A percentile compares a stretch with the other conserved stretches of the same genome.
Evolutionary conservation across 1,139 yeast species (phyloP).

Genomic region (Yamadazyma spencermartinsiae): DNA sequence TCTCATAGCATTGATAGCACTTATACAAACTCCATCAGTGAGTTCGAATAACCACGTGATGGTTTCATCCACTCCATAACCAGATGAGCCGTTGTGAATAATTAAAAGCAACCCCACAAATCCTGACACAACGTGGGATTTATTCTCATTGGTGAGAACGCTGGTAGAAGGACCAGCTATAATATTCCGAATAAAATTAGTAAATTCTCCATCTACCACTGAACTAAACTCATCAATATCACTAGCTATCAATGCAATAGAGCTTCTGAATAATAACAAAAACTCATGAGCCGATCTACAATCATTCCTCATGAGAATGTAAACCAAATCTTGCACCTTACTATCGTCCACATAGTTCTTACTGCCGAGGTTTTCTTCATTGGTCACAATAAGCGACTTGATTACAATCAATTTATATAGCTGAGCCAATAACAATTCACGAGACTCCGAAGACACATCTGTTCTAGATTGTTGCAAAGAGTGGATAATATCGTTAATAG

Average conservation of each 20-base stretch:
- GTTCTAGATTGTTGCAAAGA: constrained; percentile 43
- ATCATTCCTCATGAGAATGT: constrained; percentile 31
- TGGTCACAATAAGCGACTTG: constrained; percentile 40
- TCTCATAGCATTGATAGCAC: constrained; percentile 34
- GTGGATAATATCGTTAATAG: constrained; percentile 40
- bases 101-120: constrained; percentile 45
- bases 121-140: constrained; percentile 45
- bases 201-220: constrained; percentile 41
- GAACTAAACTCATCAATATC: constrained; percentile 55
- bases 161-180: constrained; percentile 37
- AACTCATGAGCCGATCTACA: constrained; percentile 47
- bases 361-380: constrained; percentile 38
- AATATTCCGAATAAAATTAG: constrained; percentile 32
- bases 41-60: constrained; percentile 45
- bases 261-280: constrained; percentile 41
- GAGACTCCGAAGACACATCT: constrained; percentile 48
- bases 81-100: constrained; percentile 49
- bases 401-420: constrained; percentile 48
- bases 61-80: constrained; percentile 50
- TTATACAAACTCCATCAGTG: constrained; percentile 44
- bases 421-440: constrained; percentile 54
- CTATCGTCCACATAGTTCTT: constrained; percentile 37
- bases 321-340: constrained; percentile 34
- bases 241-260: constrained; percentile 44
- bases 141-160: constrained; percentile 37